Conservation (phyloP, 768 basidiomycete genomes). For the Mycena olivaceomarginata region DNA sequence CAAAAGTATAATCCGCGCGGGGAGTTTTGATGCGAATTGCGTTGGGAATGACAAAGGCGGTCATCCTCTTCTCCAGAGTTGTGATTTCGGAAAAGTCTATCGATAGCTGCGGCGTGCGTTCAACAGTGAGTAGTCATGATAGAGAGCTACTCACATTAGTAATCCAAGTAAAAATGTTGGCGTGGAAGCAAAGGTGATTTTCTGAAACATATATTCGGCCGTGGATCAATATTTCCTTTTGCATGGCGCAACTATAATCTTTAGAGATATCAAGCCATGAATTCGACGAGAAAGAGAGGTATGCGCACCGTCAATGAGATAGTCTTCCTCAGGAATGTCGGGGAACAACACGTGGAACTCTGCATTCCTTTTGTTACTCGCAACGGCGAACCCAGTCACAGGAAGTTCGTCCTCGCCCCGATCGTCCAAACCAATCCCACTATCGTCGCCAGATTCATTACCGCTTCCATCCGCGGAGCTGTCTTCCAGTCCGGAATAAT, state of each 20-base stretch:
- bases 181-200: slow-evolving; percentile 99
- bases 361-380: slow-evolving; percentile 94
- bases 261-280: slow-evolving; percentile 9
- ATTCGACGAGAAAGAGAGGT: slow-evolving; percentile 33
- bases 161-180: slow-evolving; percentile 99
- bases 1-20: slow-evolving; percentile 92
- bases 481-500: slow-evolving; percentile 53
- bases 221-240: slow-evolving; percentile 97
- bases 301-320: slow-evolving; percentile 93
- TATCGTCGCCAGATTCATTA: slow-evolving; percentile 52
- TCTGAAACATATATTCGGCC: slow-evolving; percentile 98
- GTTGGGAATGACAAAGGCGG: slow-evolving; percentile 97
- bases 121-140: not conserved
- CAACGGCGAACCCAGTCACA: slow-evolving; percentile 97
- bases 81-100: slow-evolving; percentile 93
- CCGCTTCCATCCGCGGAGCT: slow-evolving; percentile 49
- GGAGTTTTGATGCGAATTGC: slow-evolving; percentile 93
- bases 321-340: slow-evolving; percentile 94
- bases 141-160: slow-evolving; percentile 83
- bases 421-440: slow-evolving; percentile 49
- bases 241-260: slow-evolving; percentile 99
- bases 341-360: slow-evolving; percentile 98
- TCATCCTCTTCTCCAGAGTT: slow-evolving; percentile 96
- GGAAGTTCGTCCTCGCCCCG: slow-evolving; percentile 87
- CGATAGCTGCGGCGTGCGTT: slow-evolving; percentile 73